Conservation (phyloP, 2,329 filamentous ascomycete species). For the Myriosclerotinia duriaeana region DNA sequence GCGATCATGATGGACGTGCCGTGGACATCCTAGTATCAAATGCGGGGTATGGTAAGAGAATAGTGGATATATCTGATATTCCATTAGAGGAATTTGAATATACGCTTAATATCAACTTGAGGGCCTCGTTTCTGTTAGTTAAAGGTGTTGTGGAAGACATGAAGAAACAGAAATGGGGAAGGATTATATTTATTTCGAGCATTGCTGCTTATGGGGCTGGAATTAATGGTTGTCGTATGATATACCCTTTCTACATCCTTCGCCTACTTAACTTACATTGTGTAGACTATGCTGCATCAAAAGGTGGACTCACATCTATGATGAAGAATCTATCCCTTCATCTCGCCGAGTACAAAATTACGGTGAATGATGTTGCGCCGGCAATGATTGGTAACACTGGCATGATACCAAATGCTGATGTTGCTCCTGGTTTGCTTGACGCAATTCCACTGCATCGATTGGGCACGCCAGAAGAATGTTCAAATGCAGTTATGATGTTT, state of each 20-base stretch:
- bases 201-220: conserved; percentile 35
- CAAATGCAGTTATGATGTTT: conserved; percentile 50
- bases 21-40: conserved; percentile 64
- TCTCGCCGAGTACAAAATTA: conserved; percentile 47
- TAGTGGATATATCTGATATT: conserved; percentile 41
- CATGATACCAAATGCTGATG: conserved; percentile 44
- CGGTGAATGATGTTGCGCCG: conserved; percentile 50
- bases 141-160: conserved; percentile 36
- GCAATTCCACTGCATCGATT: conserved; percentile 48
- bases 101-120: conserved; percentile 36
- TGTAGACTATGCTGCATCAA: conserved; percentile 40
- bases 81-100: conserved; percentile 36
- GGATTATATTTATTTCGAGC: conserved; percentile 34
- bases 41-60: conserved; percentile 64
- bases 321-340: conserved; percentile 47
- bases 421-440: conserved; percentile 33
- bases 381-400: conserved; percentile 48
- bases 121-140: conserved; percentile 34
- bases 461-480: conserved; percentile 48
- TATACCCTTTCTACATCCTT: not conserved
- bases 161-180: conserved; percentile 45
- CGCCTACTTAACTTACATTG: not conserved
- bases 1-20: conserved; percentile 50
- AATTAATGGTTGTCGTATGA: conserved; percentile 37
- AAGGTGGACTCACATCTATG: conserved; percentile 48